phyloP scores from a whole-genome alignment of 129 eudicot species.

The Silybum marianum region DNA sequence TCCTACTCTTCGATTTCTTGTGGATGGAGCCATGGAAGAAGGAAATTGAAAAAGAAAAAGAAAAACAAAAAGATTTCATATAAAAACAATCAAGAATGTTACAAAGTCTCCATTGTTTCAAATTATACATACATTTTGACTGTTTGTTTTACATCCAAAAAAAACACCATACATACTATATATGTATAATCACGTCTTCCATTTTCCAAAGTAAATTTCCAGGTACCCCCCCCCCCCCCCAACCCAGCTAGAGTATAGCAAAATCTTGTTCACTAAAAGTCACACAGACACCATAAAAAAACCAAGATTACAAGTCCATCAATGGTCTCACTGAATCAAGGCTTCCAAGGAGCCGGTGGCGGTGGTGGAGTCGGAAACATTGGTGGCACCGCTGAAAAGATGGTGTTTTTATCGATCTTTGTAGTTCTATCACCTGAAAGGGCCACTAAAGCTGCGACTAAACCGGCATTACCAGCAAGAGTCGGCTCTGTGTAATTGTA shows the following conservation, averaged over 20 bases:
- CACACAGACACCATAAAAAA: constrained; percentile 27
- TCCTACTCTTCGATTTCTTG: not conserved
- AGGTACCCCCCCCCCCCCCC: not conserved
- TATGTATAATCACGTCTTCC: constrained; percentile 35
- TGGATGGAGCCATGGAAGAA: not conserved
- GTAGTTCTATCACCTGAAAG: constrained; percentile 56
- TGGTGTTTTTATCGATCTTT: constrained; percentile 74
- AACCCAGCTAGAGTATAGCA: constrained; percentile 13
- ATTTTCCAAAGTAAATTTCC: constrained; percentile 25
- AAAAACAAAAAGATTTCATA: constrained; percentile 12
- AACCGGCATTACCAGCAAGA: constrained; percentile 84
- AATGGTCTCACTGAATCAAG: constrained; percentile 28
- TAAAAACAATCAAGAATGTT: constrained; percentile 32
- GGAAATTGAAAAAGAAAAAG: not conserved
- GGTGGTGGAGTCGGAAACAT: constrained; percentile 87
- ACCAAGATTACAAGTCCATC: not conserved
- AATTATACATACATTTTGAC: constrained; percentile 40
- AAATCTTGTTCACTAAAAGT: constrained; percentile 32
- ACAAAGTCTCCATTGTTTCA: constrained; percentile 32
- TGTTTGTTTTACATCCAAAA: constrained; percentile 28
- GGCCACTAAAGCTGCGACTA: constrained; percentile 81
- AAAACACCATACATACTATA: constrained; percentile 24
- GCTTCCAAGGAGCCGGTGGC: constrained; percentile 86
- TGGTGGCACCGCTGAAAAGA: constrained; percentile 88
- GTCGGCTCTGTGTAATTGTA: constrained; percentile 90